phyloP scores from a whole-genome alignment of 306 rosid species.

The Clitoria ternatea region DNA sequence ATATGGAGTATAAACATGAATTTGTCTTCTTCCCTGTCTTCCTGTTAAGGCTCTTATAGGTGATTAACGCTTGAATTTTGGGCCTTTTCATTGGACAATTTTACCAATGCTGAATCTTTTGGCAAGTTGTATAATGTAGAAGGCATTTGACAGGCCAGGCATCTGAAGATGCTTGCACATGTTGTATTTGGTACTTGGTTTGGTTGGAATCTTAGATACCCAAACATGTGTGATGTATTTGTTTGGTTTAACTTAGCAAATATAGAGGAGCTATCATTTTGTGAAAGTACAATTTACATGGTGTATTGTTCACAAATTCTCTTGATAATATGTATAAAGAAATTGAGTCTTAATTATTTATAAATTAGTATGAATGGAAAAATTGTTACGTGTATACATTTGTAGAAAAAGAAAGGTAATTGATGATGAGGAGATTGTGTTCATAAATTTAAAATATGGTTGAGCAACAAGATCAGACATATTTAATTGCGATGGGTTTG shows the following conservation, averaged over 20 bases:
- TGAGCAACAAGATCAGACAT: not conserved
- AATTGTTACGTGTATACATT: not conserved
- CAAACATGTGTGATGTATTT: not conserved
- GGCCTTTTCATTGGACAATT: not conserved
- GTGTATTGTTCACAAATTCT: not conserved
- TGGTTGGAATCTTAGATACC: slow-evolving; percentile 2
- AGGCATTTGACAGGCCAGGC: not conserved
- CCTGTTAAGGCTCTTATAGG: not conserved
- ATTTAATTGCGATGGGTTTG: not conserved
- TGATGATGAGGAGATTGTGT: not conserved
- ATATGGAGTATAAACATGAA: not conserved
- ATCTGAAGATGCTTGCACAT: not conserved
- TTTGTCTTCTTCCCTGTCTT: slow-evolving; percentile 1
- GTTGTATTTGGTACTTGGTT: not conserved
- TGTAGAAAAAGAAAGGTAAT: not conserved
- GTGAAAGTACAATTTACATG: not conserved
- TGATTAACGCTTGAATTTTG: not conserved
- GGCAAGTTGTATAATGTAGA: not conserved
- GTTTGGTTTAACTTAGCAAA: slow-evolving; percentile 7
- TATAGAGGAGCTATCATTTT: not conserved
- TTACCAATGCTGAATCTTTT: not conserved
- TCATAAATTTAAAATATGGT: not conserved
- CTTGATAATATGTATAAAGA: too few species aligned
- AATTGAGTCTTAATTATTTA: not conserved
- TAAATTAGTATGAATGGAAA: not conserved